phyloP scores from a whole-genome alignment of 768 basidiomycete genomes.

The Boletus huronensis region DNA sequence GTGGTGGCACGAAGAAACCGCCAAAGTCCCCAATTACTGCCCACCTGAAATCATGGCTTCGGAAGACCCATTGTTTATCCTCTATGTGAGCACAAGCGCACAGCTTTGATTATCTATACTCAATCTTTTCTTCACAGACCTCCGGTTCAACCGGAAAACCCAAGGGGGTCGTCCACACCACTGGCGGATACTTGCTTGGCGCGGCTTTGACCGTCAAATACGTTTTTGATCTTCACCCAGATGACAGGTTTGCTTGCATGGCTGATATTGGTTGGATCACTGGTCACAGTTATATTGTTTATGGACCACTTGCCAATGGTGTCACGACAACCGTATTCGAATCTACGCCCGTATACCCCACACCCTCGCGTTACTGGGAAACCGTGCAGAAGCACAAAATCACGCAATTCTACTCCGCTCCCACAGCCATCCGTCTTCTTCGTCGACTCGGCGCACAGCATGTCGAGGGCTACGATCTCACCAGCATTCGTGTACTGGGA shows the following conservation, averaged over 20 bases:
- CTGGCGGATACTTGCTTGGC: constrained; percentile 86
- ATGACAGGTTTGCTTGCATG: constrained; percentile 96
- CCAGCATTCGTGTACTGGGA: constrained; percentile 80
- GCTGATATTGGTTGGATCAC: constrained; percentile 99
- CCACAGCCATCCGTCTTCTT: constrained; percentile 91
- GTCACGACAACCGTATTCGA: constrained; percentile 90
- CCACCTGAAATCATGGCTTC: constrained; percentile 81
- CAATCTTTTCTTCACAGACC: constrained; percentile 49
- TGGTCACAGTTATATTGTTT: constrained; percentile 94
- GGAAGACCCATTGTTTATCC: constrained; percentile 98
- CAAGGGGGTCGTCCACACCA: constrained; percentile 93
- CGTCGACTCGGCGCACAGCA: constrained; percentile 83
- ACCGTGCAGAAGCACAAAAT: constrained; percentile 88
- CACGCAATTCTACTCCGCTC: constrained; percentile 95
- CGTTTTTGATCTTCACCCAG: constrained; percentile 96
- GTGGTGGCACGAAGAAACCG: constrained; percentile 96
- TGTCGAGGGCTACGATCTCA: constrained; percentile 79
- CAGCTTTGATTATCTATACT: not conserved
- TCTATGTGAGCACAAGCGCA: constrained; percentile 67
- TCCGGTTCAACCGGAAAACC: constrained; percentile 95
- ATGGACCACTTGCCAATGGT: constrained; percentile 88
- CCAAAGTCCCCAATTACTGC: constrained; percentile 83
- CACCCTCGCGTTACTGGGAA: constrained; percentile 96
- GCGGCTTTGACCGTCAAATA: constrained; percentile 93
- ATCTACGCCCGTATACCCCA: constrained; percentile 94